Evolutionary conservation across 495 filamentous ascomycete species (phyloP).

Genomic region (Oidiodendron maius): DNA sequence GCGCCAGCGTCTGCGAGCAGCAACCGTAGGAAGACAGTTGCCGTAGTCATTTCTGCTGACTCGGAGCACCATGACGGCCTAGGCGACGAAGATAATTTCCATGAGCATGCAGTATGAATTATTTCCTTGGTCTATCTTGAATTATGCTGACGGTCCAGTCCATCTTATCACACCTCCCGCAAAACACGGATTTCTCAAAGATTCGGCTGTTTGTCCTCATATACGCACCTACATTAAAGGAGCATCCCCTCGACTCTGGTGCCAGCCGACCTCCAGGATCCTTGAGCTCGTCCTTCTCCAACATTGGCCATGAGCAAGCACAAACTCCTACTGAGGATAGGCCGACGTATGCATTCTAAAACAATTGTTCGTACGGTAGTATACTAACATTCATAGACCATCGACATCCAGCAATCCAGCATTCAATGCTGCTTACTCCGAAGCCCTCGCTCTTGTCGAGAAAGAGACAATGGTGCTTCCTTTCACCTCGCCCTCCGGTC

Average conservation of each 20-base stretch:
- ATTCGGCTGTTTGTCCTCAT: conserved; percentile 80
- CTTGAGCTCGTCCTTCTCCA: conserved; percentile 80
- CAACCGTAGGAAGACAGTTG: conserved; percentile 67
- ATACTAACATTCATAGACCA: conserved; percentile 21
- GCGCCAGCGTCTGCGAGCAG: conserved; percentile 22
- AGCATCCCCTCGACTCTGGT: conserved; percentile 44
- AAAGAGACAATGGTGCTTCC: conserved; percentile 81
- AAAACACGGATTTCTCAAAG: conserved; percentile 59
- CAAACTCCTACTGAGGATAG: conserved; percentile 60
- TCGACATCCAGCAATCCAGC: conserved; percentile 37
- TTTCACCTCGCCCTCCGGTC: conserved; percentile 71
- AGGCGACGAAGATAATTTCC: conserved; percentile 55
- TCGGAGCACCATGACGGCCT: conserved; percentile 50
- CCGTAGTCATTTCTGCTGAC: conserved; percentile 79
- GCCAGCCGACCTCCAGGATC: conserved; percentile 51
- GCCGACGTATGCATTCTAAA: conserved; percentile 39
- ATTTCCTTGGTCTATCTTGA: not conserved
- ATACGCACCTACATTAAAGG: conserved; percentile 75
- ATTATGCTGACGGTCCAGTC: conserved; percentile 47
- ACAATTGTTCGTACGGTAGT: conserved; percentile 4
- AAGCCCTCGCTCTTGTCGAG: conserved; percentile 70
- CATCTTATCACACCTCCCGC: conserved; percentile 80
- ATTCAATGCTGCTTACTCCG: conserved; percentile 70
- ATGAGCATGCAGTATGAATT: conserved; percentile 73
- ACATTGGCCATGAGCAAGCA: conserved; percentile 72